Base-by-base conservation (phyloP, 78 protist species). In the Dictyostelium citrinum region DNA sequence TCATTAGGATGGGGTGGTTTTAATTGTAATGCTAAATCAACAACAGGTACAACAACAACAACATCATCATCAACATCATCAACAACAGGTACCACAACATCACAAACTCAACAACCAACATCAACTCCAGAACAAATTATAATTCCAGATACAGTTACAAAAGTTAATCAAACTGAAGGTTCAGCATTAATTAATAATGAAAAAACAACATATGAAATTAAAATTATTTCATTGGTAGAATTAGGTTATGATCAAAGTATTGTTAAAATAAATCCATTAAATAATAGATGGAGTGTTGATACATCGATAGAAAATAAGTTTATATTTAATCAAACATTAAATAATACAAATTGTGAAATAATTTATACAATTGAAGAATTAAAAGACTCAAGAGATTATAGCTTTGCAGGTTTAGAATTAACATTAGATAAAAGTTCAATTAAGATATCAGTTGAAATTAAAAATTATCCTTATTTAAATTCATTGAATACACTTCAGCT, bases 171-270 rank as follows among this genome's bases (percentile, higher is more conserved):
- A 41, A 24, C 31, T 3, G 58, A 41, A 31, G 81, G 81, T 6
- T 41, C 81, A 75, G 81, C 61, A 41, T 14, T 43, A n/a, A 75
- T 75, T n/a, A 75, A 75, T 75, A 75, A 75, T 41, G 37, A 75
- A 43, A 43, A 75, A 41, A 75, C 81, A 5, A 22, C 49, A 20
- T 75, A 31, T 75, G 81, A 75, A 41, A 75, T 75, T 43, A 20
- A 17, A 41, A 75, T 75, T 75, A 16, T 24, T 8, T 17, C 81
- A 75, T 75, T 75, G 33, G 58, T 75, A 5, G 81, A 75, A 43
- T 11, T 41, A 2, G 10, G 12, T 41, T 17, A 5, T 43, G 11
- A 41, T 20, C 51, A 24, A 11, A 24, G 27, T 11, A 4, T 39
- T 17, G 81, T 75, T 22, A 35, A 22, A 41, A 10, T 2, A 3